Evolutionary conservation across 2,329 filamentous ascomycete genomes (phyloP), one percentile per base, ranked within the genome.

Genomic region (Ampelomyces quisqualis): DNA sequence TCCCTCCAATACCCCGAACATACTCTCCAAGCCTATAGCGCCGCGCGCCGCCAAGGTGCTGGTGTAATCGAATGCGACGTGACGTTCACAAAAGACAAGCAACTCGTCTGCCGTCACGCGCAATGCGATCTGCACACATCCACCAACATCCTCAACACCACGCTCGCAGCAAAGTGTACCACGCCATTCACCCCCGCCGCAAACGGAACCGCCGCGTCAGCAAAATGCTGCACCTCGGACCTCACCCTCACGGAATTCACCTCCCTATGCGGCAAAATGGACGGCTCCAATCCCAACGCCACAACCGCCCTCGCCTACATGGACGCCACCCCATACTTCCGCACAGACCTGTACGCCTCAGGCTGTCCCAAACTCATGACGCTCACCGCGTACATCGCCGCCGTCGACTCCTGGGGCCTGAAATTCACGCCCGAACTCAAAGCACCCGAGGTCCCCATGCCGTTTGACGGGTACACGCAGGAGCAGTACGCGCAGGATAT

Each of bases 151-250:
- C 57, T 69, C 38, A 59, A 58, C 37, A 60, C 65, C 2, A 60
- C 64, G 0, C 47, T 69, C n/a, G 65, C 64, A 7, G 40, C 46
- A 13, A 69, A 69, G 34, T 69, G 65, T 50, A 66, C 59, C 2
- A 62, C 45, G n/a, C 64, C 63, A 0, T 69, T 69, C 45, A 60
- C 51, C 17, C 58, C 66, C 2, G 55, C 62, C 5, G 48, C 47
- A n/a, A 49, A 63, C 28, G 60, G 60, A 5, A 56, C 65, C 4
- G 57, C 71, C 1, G 84, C 84, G 1, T 73, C 70, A 11, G 84
- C 82, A 9, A 79, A 78, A 51, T 88, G 84, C 73, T 88, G 84
- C 73, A 86, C 84, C 2, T 81, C 77, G 53, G 85, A 88, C 59
- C 79, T 88, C 57, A 86, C 84, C 1, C 69, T 84, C 23, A 73